phyloP scores from a whole-genome alignment of 176 grass and related monocot genomes.

The Oryza punctata region DNA sequence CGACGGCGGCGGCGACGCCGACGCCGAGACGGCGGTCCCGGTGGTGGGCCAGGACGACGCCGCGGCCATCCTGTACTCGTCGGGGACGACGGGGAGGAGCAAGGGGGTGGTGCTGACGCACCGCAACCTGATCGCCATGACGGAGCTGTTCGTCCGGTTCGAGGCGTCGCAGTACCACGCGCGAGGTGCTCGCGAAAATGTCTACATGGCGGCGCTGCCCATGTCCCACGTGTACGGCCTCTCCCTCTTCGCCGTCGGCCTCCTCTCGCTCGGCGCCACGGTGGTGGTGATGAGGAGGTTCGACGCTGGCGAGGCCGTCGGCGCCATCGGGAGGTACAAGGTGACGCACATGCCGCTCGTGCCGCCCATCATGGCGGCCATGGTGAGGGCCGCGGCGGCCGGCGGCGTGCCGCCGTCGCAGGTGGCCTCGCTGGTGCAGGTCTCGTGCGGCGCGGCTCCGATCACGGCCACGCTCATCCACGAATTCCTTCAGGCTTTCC shows the following conservation, averaged over 20 bases:
- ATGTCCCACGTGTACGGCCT: slow-evolving; percentile 97
- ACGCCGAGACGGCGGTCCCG: neutral
- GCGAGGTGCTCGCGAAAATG: slow-evolving; percentile 54
- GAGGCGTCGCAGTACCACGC: slow-evolving; percentile 62
- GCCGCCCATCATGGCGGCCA: slow-evolving; percentile 66
- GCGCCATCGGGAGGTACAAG: slow-evolving; percentile 45
- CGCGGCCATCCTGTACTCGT: neutral
- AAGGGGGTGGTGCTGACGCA: slow-evolving; percentile 51
- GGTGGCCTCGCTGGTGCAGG: slow-evolving; percentile 59
- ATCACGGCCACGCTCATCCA: slow-evolving; percentile 37
- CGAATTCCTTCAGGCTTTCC: slow-evolving; percentile 64
- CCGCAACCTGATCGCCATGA: slow-evolving; percentile 64
- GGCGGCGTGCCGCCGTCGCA: neutral
- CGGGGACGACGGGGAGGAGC: neutral
- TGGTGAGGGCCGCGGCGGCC: slow-evolving; percentile 32
- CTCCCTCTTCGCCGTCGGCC: slow-evolving; percentile 73
- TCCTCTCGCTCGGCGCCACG: slow-evolving; percentile 72
- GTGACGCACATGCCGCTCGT: slow-evolving; percentile 75
- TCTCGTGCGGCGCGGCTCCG: slow-evolving; percentile 72
- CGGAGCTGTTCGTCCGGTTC: slow-evolving; percentile 71
- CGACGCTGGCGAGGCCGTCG: slow-evolving; percentile 41
- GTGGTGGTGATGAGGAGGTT: slow-evolving; percentile 85
- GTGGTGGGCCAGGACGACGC: neutral
- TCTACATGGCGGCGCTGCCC: slow-evolving; percentile 75
- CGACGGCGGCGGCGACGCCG: neutral